A percentile compares a stretch with the other conserved stretches of the same genome.
Evolutionary conservation across 495 filamentous ascomycete species (phyloP).

Genomic region (Ramalina intermedia): DNA sequence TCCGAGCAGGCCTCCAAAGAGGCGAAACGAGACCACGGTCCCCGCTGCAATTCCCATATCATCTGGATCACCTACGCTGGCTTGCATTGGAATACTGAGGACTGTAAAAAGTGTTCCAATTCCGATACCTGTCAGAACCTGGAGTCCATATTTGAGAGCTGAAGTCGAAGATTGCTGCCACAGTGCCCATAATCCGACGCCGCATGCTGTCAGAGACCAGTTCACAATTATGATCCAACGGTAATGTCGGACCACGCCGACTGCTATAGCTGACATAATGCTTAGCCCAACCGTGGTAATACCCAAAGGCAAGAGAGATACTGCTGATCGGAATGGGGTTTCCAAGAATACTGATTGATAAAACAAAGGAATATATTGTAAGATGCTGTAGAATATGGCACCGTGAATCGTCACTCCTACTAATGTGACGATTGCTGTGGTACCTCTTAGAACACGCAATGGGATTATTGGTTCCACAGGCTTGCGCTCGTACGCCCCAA

Average conservation of each 20-base stretch:
- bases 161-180: conserved; percentile 7
- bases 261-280: conserved; percentile 13
- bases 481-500: conserved; percentile 22
- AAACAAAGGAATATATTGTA: conserved; percentile 25
- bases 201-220: conserved; percentile 17
- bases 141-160: conserved; percentile 12
- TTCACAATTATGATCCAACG: conserved; percentile 11
- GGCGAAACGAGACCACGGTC: conserved; percentile 22
- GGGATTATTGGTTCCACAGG: conserved; percentile 17
- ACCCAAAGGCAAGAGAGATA: conserved; percentile 17
- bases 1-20: conserved; percentile 26
- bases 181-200: conserved; percentile 17
- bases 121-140: conserved; percentile 20
- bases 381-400: conserved; percentile 16
- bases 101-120: conserved; percentile 19
- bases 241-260: conserved; percentile 14
- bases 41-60: conserved; percentile 27
- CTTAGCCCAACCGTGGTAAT: conserved; percentile 10
- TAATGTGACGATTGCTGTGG: not conserved
- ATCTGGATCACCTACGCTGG: conserved; percentile 22
- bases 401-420: conserved; percentile 16
- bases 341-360: conserved; percentile 24
- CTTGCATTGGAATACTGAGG: conserved; percentile 22
- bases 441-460: not conserved
- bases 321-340: conserved; percentile 15